phyloP scores from a whole-genome alignment of 2,329 filamentous ascomycete species.

The Cladosporium sp. region DNA sequence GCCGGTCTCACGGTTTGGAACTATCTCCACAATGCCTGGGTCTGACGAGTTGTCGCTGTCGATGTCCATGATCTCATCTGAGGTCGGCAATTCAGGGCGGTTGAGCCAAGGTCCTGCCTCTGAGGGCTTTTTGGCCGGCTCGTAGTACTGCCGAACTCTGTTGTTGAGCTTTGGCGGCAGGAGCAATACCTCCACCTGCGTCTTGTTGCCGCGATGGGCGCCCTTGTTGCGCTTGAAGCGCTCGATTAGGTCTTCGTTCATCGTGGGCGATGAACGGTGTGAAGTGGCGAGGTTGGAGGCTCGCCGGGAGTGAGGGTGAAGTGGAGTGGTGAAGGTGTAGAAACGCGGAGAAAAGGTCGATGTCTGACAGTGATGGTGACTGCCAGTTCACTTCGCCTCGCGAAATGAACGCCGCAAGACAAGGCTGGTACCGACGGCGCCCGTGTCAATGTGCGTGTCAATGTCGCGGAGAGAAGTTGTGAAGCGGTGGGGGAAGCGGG shows the following conservation, averaged over 20 bases:
- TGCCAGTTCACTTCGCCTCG: not conserved
- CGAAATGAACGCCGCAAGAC: not conserved
- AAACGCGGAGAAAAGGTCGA: not conserved
- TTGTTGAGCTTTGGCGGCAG: constrained; percentile 33
- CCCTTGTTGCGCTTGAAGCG: constrained; percentile 30
- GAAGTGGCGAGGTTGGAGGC: not conserved
- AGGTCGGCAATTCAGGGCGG: constrained; percentile 57
- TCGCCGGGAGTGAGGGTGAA: constrained; percentile 4
- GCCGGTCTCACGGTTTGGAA: constrained; percentile 55
- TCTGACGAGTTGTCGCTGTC: constrained; percentile 17
- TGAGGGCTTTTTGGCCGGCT: constrained; percentile 21
- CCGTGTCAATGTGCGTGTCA: not conserved
- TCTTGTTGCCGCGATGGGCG: not conserved
- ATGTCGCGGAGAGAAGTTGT: not conserved
- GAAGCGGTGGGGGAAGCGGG: not conserved
- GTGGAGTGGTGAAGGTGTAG: not conserved
- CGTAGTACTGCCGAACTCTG: constrained; percentile 33
- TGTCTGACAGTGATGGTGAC: not conserved
- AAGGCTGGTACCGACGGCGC: not conserved
- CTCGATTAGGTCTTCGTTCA: constrained; percentile 35
- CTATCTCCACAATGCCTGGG: constrained; percentile 25
- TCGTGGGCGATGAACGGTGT: not conserved
- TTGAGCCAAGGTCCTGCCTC: constrained; percentile 36
- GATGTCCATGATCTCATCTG: constrained; percentile 53
- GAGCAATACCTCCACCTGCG: constrained; percentile 24